Conservation (phyloP, 352 stramenopile species). For the Achlya hypogyna region DNA sequence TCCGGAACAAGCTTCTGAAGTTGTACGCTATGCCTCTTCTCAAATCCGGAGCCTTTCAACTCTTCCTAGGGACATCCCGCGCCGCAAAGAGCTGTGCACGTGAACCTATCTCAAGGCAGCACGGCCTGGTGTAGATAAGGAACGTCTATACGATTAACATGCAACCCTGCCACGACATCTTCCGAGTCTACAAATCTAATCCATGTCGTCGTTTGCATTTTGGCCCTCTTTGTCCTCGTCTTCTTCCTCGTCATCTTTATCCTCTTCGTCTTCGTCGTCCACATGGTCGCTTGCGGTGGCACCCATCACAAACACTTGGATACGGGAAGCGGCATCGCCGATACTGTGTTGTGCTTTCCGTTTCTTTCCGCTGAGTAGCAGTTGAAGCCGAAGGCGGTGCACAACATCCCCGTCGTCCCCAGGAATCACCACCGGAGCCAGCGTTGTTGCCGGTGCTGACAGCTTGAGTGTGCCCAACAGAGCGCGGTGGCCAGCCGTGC, state of each 20-base stretch:
- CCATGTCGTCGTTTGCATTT: neutral
- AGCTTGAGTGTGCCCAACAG: neutral
- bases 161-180: no score
- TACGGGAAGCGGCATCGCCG: neutral
- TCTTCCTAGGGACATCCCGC: no score
- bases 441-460: neutral
- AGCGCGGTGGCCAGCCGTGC: constrained; percentile 32
- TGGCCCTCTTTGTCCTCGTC: neutral
- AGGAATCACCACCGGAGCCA: neutral
- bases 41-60: no score
- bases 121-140: no score
- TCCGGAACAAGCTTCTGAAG: constrained; percentile 28
- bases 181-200: neutral
- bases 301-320: neutral
- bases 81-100: no score
- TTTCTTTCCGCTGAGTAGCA: neutral
- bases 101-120: no score
- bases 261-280: constrained; percentile 18
- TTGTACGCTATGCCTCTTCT: no score
- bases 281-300: neutral
- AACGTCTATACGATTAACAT: no score
- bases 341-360: neutral
- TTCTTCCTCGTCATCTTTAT: constrained; percentile 17
- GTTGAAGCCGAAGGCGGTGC: neutral
- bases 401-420: neutral